Base-by-base conservation (phyloP, 306 rosid species). In the Sechiopsis laciniata region DNA sequence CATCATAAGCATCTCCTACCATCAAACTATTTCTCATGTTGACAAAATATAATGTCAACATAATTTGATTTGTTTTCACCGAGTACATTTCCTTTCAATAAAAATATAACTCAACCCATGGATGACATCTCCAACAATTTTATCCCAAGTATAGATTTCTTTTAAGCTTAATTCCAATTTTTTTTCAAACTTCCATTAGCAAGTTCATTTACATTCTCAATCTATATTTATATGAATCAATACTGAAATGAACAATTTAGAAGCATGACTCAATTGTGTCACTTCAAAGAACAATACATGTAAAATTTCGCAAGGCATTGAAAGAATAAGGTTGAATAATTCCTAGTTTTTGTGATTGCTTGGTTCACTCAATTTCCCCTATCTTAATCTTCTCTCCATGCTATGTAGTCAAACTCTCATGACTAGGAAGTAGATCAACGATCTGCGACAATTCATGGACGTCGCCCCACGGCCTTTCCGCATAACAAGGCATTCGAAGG, bases 401-500 rank as follows among this genome's bases (percentile, higher is more conserved):
- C 0, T 20, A 11, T 67, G 55, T 67, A 80, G 92, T 84, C 96
- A 90, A 84, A 70, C 86, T 74, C 80, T 87, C 85, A 82, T 84
- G 90, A 88, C 93, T 68, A 55, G 50, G 12, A 45, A 29, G 11
- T 7, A 46, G 65, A 22, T 70, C 5, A 10, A 0, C 15, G 50
- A 22, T 52, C 9, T 29, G 0, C 4, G 42, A 32, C 37, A 32
- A 37, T 17, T 79, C 80, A 87, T 50, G 74, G 69, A 63, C 80
- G 91, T 72, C 74, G 82, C 55, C 92, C 90, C 12, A 83, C 42
- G 45, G 99, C 97, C 88, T 88, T 94, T 78, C 99, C 97, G 2
- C 99, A 94, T 8, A 87, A 84, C n/a, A 94, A 78, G 59, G 61
- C 95, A 61, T 91, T 94, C 20, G 80, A 14, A 66, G 99, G 97